These are phyloP conservation scores for Ochetophila trinervis DNA, from an alignment of 306 rosid species.

Conservation along the genomic window DNA sequence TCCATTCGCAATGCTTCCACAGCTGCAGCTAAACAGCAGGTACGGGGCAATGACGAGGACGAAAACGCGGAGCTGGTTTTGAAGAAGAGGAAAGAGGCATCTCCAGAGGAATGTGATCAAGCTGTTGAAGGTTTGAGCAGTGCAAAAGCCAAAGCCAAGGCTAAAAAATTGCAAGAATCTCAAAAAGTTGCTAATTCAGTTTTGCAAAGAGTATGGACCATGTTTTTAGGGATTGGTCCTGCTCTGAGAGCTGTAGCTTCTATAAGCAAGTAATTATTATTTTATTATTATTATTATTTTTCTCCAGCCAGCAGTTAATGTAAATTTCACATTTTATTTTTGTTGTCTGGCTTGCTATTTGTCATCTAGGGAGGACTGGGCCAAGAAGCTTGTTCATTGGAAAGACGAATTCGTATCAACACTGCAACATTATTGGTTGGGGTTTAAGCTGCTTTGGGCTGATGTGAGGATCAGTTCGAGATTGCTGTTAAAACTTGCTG, in stretches of 20 bases:
- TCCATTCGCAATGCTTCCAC: conserved; percentile 43
- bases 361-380: conserved; percentile 84
- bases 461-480: conserved; percentile 85
- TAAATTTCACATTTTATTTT: background rate
- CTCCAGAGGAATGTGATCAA: conserved; percentile 94
- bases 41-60: conserved; percentile 31
- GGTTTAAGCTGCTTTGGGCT: conserved; percentile 72
- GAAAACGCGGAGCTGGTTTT: conserved; percentile 34
- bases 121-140: conserved; percentile 82
- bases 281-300: background rate
- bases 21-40: conserved; percentile 43
- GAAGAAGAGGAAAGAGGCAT: conserved; percentile 68
- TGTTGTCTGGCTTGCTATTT: conserved; percentile 16
- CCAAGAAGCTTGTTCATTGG: conserved; percentile 78
- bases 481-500: conserved; percentile 79
- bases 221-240: conserved; percentile 72
- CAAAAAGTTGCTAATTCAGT: conserved; percentile 34
- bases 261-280: conserved; percentile 68
- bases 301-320: background rate
- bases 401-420: conserved; percentile 70
- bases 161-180: conserved; percentile 62
- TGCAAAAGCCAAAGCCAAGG: conserved; percentile 86
- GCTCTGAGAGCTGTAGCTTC: conserved; percentile 72
- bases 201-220: conserved; percentile 52
- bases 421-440: conserved; percentile 90